A percentile compares a stretch with the other conserved stretches of the same genome.
Conservation (phyloP, 148 eudicot species). For the Spergularia marina region DNA sequence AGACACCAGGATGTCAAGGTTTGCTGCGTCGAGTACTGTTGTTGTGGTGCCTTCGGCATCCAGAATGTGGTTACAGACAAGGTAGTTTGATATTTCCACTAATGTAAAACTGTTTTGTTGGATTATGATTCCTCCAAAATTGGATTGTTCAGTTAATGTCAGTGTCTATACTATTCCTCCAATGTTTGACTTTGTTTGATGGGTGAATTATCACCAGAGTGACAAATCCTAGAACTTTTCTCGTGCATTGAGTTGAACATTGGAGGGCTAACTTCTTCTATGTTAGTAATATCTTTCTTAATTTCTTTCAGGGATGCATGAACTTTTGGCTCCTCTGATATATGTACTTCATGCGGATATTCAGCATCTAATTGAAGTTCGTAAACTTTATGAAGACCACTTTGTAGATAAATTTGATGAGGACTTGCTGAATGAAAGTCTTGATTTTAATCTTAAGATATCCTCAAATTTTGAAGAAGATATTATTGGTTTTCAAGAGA, state of each 20-base stretch:
- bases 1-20: slow-evolving; percentile 86
- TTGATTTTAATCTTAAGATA: slow-evolving; percentile 62
- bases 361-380: slow-evolving; percentile 68
- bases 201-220: background rate
- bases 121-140: background rate
- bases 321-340: slow-evolving; percentile 85
- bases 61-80: slow-evolving; percentile 95
- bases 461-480: slow-evolving; percentile 48
- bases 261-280: background rate
- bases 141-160: background rate
- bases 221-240: background rate
- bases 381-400: slow-evolving; percentile 66
- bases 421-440: slow-evolving; percentile 58
- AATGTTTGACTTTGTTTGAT: background rate
- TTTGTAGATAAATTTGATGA: slow-evolving; percentile 92
- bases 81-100: slow-evolving; percentile 38
- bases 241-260: background rate
- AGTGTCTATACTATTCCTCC: background rate
- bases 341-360: slow-evolving; percentile 87
- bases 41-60: slow-evolving; percentile 94
- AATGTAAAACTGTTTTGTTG: background rate
- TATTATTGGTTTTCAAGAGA: slow-evolving; percentile 34
- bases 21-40: slow-evolving; percentile 82
- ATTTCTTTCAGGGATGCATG: slow-evolving; percentile 80
- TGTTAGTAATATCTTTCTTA: slow-evolving; percentile 1